phyloP scores from a whole-genome alignment of 2,329 filamentous ascomycete genomes.

The Penicillium sp. region DNA sequence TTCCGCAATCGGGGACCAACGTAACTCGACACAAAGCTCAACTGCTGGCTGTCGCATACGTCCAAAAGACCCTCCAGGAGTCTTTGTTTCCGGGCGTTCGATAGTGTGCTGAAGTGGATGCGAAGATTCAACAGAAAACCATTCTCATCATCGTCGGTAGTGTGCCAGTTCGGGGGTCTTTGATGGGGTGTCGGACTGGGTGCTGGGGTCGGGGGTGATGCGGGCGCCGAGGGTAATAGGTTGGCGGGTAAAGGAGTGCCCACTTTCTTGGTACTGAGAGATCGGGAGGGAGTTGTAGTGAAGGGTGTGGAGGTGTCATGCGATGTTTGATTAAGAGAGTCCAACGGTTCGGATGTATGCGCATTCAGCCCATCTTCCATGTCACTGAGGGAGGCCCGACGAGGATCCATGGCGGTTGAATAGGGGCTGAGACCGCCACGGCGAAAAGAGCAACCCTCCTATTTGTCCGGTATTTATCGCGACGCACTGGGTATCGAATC shows the following conservation, averaged over 20 bases:
- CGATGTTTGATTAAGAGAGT: constrained; percentile 37
- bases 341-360: constrained; percentile 21
- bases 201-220: constrained; percentile 67
- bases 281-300: constrained; percentile 19
- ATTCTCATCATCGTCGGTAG: constrained; percentile 68
- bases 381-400: constrained; percentile 20
- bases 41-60: constrained; percentile 88
- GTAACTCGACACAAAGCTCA: constrained; percentile 95
- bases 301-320: constrained; percentile 21
- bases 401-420: constrained; percentile 22
- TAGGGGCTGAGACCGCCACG: constrained; percentile 4
- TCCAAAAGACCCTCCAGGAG: constrained; percentile 87
- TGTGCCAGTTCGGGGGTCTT: constrained; percentile 53
- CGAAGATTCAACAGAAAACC: constrained; percentile 77
- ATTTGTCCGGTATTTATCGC: not conserved
- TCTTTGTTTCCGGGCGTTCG: constrained; percentile 72
- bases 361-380: constrained; percentile 18
- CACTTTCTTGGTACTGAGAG: constrained; percentile 39
- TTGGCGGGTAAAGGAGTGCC: constrained; percentile 57
- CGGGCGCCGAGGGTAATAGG: constrained; percentile 64
- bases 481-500: not conserved
- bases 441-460: constrained; percentile 2
- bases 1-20: constrained; percentile 93
- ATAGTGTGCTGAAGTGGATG: constrained; percentile 76
- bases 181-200: constrained; percentile 66